Evolutionary conservation across 1,284 basidiomycete species (phyloP), one percentile per base, ranked within the genome.

Genomic region (Coniferiporia sulphurascens): DNA sequence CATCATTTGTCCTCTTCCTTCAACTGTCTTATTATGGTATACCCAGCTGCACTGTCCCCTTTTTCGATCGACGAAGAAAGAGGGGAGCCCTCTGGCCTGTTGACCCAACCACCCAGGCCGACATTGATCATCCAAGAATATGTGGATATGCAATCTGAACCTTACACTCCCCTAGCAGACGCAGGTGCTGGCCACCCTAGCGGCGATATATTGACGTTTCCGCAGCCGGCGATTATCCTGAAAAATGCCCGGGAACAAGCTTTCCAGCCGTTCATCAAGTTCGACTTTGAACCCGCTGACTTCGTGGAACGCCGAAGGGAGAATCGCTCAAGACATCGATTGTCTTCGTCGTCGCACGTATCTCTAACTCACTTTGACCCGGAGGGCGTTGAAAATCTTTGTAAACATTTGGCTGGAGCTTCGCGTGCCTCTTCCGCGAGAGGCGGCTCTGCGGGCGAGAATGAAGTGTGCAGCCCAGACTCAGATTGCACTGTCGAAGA

Each of bases 181-280:
- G 15, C 12, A 15, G 27, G 10, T n/a, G 41, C 17, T 35, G 51
- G 38, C 34, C 35, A 41, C 36, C n/a, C 22, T 41, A 17, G 21
- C 3, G 12, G 21, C 17, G 36, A 35, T 34, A 35, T 17, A 34
- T 34, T 41, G 5, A 2, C 51, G n/a, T 6, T 38, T 36, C 17
- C 51, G 34, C 51, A 27, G 27, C 27, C 27, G 27, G 5, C 27
- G 5, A 27, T 27, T 27, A 27, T 52, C 36, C 51, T 35, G 6
- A 12, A 21, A 22, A 22, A 19, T 32, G 36, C 49, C 15, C 13
- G 21, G n/a, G 34, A 51, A n/a, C 5, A 8, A 3, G 22, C 57
- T 5, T 59, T 59, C 27, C 43, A 50, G 44, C 50, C 50, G 4
- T 59, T 59, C 21, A 53, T 59, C 22, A 59, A 51, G 1, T 59